phyloP scores from a whole-genome alignment of 768 basidiomycete genomes.

The Dacryopinax spathularia region DNA sequence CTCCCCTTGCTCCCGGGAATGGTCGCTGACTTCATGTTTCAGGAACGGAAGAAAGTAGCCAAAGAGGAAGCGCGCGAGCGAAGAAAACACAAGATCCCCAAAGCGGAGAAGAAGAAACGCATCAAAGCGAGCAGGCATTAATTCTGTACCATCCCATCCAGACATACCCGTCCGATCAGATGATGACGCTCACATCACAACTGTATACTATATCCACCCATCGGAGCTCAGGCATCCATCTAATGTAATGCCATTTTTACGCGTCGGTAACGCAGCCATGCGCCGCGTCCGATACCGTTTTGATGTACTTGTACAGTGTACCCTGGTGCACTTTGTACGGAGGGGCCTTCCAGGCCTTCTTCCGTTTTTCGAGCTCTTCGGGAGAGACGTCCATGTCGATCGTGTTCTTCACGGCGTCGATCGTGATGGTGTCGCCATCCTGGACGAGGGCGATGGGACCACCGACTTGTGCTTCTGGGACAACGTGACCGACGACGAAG shows the following conservation, averaged over 20 bases:
- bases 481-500: constrained; percentile 93
- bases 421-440: constrained; percentile 75
- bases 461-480: constrained; percentile 88
- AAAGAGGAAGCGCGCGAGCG: constrained; percentile 81
- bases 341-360: constrained; percentile 63
- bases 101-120: constrained; percentile 80
- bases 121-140: constrained; percentile 37
- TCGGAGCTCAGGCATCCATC: too few relatives aligned
- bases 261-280: constrained; percentile 85
- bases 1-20: background rate
- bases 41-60: constrained; percentile 84
- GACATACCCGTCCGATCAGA: background rate
- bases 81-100: constrained; percentile 87
- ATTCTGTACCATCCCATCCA: background rate
- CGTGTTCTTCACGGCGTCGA: constrained; percentile 77
- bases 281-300: constrained; percentile 79
- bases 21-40: constrained; percentile 4
- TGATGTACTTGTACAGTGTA: constrained; percentile 78
- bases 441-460: constrained; percentile 83
- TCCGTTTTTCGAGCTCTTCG: constrained; percentile 63
- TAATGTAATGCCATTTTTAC: constrained; percentile 23
- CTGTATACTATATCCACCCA: background rate
- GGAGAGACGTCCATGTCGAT: constrained; percentile 58
- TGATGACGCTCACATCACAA: background rate
- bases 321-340: constrained; percentile 73